Percentiles rank a stretch among this genome's conserved stretches.
Evolutionary conservation across 352 stramenopile species (phyloP).

Genomic region (Globisporangium carolinianum): DNA sequence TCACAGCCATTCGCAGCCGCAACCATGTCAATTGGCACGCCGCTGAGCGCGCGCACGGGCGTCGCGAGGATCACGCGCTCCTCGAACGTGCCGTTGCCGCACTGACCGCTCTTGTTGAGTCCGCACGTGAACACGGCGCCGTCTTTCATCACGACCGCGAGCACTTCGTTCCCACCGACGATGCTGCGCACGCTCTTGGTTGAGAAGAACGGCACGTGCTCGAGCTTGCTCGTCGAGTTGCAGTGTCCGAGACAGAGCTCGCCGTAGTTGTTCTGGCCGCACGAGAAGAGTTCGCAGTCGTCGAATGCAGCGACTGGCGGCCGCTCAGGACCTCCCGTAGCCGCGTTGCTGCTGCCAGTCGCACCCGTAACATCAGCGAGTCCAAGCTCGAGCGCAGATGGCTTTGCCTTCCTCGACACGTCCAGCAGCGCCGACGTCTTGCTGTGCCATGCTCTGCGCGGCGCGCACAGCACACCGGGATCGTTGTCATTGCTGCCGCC

Average conservation of each 20-base stretch:
- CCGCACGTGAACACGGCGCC: conserved; percentile 73
- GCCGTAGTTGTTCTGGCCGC: conserved; percentile 87
- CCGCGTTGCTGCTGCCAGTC: neutral
- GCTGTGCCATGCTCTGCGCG: conserved; percentile 43
- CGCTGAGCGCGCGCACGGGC: conserved; percentile 58
- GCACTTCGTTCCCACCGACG: conserved; percentile 76
- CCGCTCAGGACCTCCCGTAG: conserved; percentile 1
- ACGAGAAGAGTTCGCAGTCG: conserved; percentile 85
- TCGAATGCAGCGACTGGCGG: conserved; percentile 37
- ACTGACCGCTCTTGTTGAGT: conserved; percentile 86
- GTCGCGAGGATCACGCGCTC: conserved; percentile 74
- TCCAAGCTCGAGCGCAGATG: conserved; percentile 1
- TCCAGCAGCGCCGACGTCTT: conserved; percentile 36
- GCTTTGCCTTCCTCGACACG: conserved; percentile 28
- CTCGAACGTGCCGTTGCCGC: conserved; percentile 83
- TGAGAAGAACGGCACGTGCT: conserved; percentile 82
- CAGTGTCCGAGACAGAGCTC: conserved; percentile 82
- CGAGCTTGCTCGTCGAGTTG: conserved; percentile 82
- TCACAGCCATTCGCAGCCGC: conserved; percentile 81
- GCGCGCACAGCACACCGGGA: conserved; percentile 33
- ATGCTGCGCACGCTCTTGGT: conserved; percentile 68
- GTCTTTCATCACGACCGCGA: conserved; percentile 83
- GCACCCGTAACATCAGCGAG: neutral
- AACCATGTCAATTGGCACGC: conserved; percentile 62
- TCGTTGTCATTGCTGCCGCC: conserved; percentile 21